Percentiles rank a stretch among this genome's conserved stretches.
Conservation (phyloP, 2,329 filamentous ascomycete genomes). For the Sclerotinia minor region DNA sequence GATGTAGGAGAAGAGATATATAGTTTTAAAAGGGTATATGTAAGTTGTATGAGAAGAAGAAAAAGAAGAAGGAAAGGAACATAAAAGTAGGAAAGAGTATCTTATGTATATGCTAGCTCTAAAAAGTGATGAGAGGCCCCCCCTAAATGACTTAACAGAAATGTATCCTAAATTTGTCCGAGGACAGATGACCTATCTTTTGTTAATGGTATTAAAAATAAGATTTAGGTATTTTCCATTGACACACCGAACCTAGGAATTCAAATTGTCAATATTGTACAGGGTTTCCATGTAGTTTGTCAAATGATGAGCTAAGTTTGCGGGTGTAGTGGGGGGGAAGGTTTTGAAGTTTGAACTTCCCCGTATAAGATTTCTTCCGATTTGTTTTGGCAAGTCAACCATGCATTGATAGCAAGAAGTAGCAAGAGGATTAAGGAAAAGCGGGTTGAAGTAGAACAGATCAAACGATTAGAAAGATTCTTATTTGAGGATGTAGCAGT, state of each 20-base stretch:
- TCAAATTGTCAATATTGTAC: slow-evolving; percentile 1
- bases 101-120: slow-evolving; percentile 17
- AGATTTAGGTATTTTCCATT: background rate
- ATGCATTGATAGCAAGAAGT: slow-evolving; percentile 12
- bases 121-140: background rate
- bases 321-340: slow-evolving; percentile 12
- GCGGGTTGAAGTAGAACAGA: background rate
- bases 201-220: slow-evolving; percentile 3
- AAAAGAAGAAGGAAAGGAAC: background rate
- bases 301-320: slow-evolving; percentile 8
- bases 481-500: background rate
- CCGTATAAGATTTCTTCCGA: slow-evolving; percentile 15
- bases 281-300: slow-evolving; percentile 7
- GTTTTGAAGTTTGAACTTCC: background rate
- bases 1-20: background rate
- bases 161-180: slow-evolving; percentile 16
- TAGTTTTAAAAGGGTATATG: background rate
- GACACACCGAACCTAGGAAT: slow-evolving; percentile 2
- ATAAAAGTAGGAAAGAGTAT: background rate
- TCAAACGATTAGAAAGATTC: background rate
- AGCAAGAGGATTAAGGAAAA: background rate
- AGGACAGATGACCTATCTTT: slow-evolving; percentile 10
- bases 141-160: background rate
- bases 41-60: background rate
- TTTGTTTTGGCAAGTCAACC: slow-evolving; percentile 11